phyloP scores from a whole-genome alignment of 2,329 filamentous ascomycete species.

The Cladosporium austrohemisphaericum region DNA sequence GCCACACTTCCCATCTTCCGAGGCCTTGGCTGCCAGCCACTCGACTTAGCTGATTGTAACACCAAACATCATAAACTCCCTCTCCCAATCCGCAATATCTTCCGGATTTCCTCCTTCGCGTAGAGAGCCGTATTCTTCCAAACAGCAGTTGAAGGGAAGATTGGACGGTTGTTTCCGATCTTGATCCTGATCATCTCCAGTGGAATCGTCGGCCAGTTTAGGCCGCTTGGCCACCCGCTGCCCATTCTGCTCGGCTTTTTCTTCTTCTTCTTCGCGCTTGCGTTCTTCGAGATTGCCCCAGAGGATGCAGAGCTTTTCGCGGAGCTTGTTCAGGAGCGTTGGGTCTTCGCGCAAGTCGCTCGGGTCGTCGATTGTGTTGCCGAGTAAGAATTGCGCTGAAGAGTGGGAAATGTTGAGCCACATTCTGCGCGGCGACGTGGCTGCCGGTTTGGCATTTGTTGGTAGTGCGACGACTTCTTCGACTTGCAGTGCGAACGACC shows the following conservation, averaged over 20 bases:
- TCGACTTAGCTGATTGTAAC: constrained; percentile 6
- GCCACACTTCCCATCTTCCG: background rate
- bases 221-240: constrained; percentile 2
- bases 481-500: constrained; percentile 78
- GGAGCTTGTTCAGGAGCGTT: constrained; percentile 50
- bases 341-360: constrained; percentile 58
- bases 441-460: background rate
- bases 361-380: constrained; percentile 50
- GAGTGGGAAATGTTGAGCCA: constrained; percentile 66
- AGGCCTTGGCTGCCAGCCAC: background rate
- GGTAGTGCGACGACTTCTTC: constrained; percentile 4
- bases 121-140: constrained; percentile 41
- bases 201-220: background rate
- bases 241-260: constrained; percentile 14
- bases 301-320: constrained; percentile 68
- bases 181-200: background rate
- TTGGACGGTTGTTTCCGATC: constrained; percentile 30
- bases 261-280: constrained; percentile 40
- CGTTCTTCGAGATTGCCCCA: constrained; percentile 84
- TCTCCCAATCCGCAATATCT: constrained; percentile 7
- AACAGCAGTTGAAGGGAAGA: constrained; percentile 44
- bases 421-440: constrained; percentile 41
- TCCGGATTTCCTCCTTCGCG: constrained; percentile 1
- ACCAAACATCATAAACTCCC: constrained; percentile 13
- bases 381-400: constrained; percentile 55